Base-by-base conservation (phyloP, 257 asterid genomes). In the Eustoma russellianum region DNA sequence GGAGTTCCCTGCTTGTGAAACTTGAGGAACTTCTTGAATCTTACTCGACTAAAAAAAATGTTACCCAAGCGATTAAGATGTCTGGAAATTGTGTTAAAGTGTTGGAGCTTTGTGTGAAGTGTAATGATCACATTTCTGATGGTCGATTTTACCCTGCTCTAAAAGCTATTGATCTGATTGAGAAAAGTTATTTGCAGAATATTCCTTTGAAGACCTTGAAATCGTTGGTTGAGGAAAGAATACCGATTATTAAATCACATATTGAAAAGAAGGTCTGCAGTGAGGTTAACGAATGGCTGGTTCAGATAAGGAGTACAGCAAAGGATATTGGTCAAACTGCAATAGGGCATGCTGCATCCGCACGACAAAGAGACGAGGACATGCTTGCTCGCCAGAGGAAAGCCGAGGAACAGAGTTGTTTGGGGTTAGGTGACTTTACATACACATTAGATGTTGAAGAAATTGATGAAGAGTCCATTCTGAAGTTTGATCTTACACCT, bases 311-410 rank as follows among this genome's bases (percentile, higher is more conserved):
- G 78, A 82, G 98, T 56, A 79, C 67, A 12, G 82, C 92, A 1
- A 90, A 80, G 77, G 82, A 75, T 67, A 86, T 90, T 15, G 96
- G 98, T 57, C 93, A 83, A 56, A 82, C 88, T 7, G 96, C 98
- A 9, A 83, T 86, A 17, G 88, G 85, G 45, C 76, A 81, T 43
- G 83, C 96, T 55, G 70, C 96, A 0, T 69, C 96, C 11, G 96
- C 95, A 30, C 96, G 98, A 33, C 94, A 86, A 76, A 77, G 96
- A 61, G 96, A 90, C 34, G 95, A 90, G 75, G 98, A 81, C 48
- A 83, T 90, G 94, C 76, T 90, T 48, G 81, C 95, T 61, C 94
- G 94, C 58, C 98, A 90, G 55, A 83, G 96, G 72, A 83, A 81
- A 73, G 88, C 88, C 0, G 96, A 90, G 68, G 98, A 90, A 57